These are phyloP conservation scores for Daldinia caldariorum DNA, from an alignment of 495 filamentous ascomycete species.

Conservation along the genomic window DNA sequence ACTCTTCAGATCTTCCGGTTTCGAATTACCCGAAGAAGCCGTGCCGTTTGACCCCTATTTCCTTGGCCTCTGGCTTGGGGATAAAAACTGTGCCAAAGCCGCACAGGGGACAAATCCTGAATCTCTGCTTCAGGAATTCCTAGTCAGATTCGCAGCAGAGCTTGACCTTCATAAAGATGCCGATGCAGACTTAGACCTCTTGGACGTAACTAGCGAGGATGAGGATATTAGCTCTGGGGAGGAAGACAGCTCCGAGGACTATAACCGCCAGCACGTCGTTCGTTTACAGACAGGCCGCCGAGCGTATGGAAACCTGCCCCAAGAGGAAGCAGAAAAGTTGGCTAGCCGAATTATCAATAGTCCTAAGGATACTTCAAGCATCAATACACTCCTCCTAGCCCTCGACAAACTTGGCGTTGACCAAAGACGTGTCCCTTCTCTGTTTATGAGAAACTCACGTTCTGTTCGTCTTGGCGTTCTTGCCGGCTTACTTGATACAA, in stretches of 20 bases:
- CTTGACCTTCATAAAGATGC: neutral
- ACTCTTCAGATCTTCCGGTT: conserved; percentile 38
- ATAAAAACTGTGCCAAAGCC: neutral
- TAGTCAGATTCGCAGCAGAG: neutral
- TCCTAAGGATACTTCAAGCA: neutral
- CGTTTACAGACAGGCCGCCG: neutral
- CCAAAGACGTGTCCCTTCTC: neutral
- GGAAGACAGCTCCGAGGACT: neutral
- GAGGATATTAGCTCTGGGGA: conserved; percentile 5
- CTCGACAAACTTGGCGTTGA: neutral
- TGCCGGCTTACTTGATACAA: conserved; percentile 2
- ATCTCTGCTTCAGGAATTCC: neutral
- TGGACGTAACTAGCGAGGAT: neutral
- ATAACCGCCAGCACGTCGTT: neutral
- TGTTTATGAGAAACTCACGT: conserved; percentile 5
- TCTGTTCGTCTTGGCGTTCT: conserved; percentile 7
- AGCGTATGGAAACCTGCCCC: neutral
- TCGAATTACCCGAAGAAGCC: conserved; percentile 16
- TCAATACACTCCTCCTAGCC: neutral
- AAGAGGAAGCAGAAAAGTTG: neutral
- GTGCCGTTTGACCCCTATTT: conserved; percentile 5
- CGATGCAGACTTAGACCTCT: neutral
- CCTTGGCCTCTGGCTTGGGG: conserved; percentile 12
- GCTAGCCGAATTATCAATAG: neutral
- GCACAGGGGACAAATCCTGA: neutral